Base-by-base conservation (phyloP, 192 early-diverging fungal genomes). In the Lunasporangiospora selenospora region DNA sequence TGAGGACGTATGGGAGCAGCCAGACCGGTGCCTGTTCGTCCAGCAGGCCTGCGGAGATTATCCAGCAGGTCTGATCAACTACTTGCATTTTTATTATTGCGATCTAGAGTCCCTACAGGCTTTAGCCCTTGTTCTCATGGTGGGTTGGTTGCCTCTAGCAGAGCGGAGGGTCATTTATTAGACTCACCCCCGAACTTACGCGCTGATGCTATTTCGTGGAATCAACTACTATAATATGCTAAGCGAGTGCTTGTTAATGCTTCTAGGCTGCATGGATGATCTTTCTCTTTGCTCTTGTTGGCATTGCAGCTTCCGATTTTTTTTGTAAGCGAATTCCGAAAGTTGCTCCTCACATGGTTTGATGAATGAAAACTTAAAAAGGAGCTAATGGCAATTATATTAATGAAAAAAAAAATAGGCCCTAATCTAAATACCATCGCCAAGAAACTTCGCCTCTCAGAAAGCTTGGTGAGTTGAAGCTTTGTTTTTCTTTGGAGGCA, bases 391-490 rank as follows among this genome's bases (percentile, higher is more conserved):
- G n/a, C n/a, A n/a, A n/a, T n/a, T n/a, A n/a, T n/a, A n/a, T n/a
- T n/a, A n/a, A n/a, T n/a, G n/a, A n/a, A n/a, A n/a, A n/a, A n/a
- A n/a, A n/a, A 11, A 21, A 1, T 32, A 65, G 63, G 64, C 31
- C 92, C 94, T 15, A 98, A 98, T 58, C 85, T 98, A 50, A 83
- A 84, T 53, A 88, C 88, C 0, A 87, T 96, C 49, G 84, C 92
- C 9, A 73, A 81, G 47, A 80, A 83, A 51, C 65, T 98, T 19
- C 80, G 78, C 53, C 66, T 98, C 39, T 89, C 92, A 3, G 94
- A 98, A 64, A 90, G 89, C 40, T 80, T 98, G 75, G 83, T 85
- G 77, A 70, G 59, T 48, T 10, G 30, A 33, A 24, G 3, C 13
- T 33, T 36, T 18, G 30, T 41, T 12, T 41, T 10, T 29, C 10